Evolutionary conservation across 148 eudicot genomes (phyloP).

Genomic region (Vaccinium darrowii): DNA sequence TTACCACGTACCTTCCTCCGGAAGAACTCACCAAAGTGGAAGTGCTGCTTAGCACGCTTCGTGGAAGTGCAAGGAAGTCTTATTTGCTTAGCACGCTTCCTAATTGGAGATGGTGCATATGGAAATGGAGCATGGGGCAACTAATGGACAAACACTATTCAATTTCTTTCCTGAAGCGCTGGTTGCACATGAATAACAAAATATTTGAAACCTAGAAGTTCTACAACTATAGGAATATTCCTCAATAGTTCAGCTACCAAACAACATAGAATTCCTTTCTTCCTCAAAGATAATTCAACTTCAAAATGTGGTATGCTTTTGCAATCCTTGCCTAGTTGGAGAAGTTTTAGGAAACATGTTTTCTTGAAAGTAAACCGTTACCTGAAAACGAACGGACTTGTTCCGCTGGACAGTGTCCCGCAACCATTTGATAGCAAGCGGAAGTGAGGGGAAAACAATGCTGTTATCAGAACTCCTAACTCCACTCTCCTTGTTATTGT

Average conservation of each 20-base stretch:
- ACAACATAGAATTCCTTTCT: background rate
- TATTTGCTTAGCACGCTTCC: background rate
- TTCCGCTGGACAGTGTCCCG: constrained; percentile 62
- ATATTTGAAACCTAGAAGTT: background rate
- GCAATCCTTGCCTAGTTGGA: background rate
- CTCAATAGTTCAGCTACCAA: background rate
- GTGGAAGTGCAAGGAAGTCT: background rate
- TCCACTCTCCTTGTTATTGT: constrained; percentile 40
- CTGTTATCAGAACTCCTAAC: constrained; percentile 51
- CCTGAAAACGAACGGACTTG: constrained; percentile 75
- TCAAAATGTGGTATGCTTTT: background rate
- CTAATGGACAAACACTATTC: background rate
- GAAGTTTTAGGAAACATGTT: background rate
- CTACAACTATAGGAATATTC: background rate
- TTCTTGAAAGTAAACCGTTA: constrained; percentile 18
- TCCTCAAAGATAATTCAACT: background rate
- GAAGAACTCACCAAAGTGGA: background rate
- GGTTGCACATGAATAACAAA: background rate
- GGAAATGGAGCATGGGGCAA: background rate
- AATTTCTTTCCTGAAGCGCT: background rate
- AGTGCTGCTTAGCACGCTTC: background rate
- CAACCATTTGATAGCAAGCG: constrained; percentile 87
- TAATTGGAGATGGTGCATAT: background rate
- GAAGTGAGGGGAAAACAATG: constrained; percentile 80
- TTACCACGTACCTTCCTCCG: background rate